Base-by-base conservation (phyloP, 352 stramenopile genomes). In the Phytophthora macrochlamydospora region DNA sequence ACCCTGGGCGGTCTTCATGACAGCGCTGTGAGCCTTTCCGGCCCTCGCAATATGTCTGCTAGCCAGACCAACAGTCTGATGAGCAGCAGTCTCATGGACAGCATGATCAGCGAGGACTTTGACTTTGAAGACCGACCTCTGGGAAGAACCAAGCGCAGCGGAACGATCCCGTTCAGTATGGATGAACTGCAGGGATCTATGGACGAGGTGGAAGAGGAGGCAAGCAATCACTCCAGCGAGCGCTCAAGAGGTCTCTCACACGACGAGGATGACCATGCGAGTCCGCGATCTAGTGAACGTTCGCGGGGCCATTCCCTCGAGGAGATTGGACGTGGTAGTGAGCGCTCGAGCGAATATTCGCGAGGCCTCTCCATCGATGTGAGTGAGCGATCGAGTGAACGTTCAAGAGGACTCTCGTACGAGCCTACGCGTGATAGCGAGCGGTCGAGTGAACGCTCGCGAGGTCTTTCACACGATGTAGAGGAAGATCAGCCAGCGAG, bases 131-230 rank as follows among this genome's bases (percentile, higher is more conserved):
- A 45, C 46, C 62, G 48, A 57, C 69, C 66, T 62, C 59, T 64
- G 50, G 71, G 69, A 64, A 74, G 64, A 13, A 76, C 69, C 11
- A 87, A 87, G 57, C 79, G 79, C 29, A 87, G 79, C n/a, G 67
- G 75, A 18, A 87, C 79, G 9, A 82, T 87, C 31, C 59, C 73
- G 18, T 82, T 87, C 28, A 51, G 53, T 7, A 56, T 73, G 7
- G 79, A 85, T 9, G 67, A 75, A 31, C 29, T 81, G 30, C 66
- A 73, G 33, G 65, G 71, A 59, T 67, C 63, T 61, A 50, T 80
- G 59, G 59, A 78, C n/a, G 51, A 66, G 24, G 63, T 62, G 33
- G 65, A 75, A 18, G 54, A 64, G 2, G 67, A 75, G 14, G 55
- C 56, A n/a, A 46, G 31, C 5, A 31, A 69, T 1, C 33, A 44